Base-by-base conservation (phyloP, 257 asterid species). In the Echium plantagineum region DNA sequence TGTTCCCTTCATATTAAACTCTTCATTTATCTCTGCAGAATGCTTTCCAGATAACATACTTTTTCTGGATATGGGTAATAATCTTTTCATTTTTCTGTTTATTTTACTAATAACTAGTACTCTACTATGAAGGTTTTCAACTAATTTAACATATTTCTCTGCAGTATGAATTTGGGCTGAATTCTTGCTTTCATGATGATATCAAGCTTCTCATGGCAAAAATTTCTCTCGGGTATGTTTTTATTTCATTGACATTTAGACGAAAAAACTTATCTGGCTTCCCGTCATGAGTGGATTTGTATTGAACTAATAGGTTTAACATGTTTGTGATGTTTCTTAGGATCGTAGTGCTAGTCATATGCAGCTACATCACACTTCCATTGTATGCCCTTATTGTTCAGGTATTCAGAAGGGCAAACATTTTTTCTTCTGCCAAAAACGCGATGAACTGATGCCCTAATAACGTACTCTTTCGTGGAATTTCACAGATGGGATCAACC, bases 361-460 rank as follows among this genome's bases (percentile, higher is more conserved):
- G 95, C 83, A 91, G 98, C 69, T 91, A 91, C 80, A 82, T 88
- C 15, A 91, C 98, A 21, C 98, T 91, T 66, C 98, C 98, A 2
- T 82, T 91, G 47, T 88, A 91, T 66, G 98, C 98, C n/a, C 94
- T 91, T 1, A 96, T 91, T 13, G 86, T 96, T 58, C 98, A 91
- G 98, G 98, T 87, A 26, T 55, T 54, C 31, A 20, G 15, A 2
- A 18, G 57, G 5, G 22, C 2, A 52, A 2, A 38, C 15, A 18
- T 42, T 53, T 31, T 5, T 15, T 21, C 12, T 38, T 5, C 7
- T 2, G 9, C 30, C 22, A 20, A 15, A 64, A 51, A 17, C 54
- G 3, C 20, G 21, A 20, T 15, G 26, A 65, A 8, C 10, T 46
- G 12, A 42, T 46, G 70, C 10, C 10, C 22, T 18, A 19, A 19